Conservation (phyloP, 441 rosid genomes). For the Pelargonium fulgidum region DNA sequence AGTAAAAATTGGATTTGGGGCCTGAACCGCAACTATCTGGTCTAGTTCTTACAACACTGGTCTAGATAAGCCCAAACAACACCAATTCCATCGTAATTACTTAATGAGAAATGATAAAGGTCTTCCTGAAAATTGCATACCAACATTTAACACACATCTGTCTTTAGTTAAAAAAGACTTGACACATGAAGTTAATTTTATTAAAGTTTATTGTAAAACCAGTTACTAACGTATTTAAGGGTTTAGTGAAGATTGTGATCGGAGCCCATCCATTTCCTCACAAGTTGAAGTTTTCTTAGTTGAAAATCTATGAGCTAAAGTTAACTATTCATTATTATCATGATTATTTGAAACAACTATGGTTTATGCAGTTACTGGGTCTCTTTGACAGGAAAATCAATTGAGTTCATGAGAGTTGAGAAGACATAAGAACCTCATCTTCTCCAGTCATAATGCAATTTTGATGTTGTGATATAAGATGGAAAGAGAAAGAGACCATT, state of each 20-base stretch:
- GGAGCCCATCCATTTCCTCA: not conserved
- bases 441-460: constrained; percentile 1
- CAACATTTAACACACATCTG: not conserved
- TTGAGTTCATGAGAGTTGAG: constrained; percentile 2
- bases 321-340: not conserved
- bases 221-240: not conserved
- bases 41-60: not conserved
- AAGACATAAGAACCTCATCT: constrained; percentile 2
- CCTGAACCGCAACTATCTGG: constrained; percentile 1
- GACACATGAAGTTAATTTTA: not conserved
- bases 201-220: not conserved
- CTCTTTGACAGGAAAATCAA: not conserved
- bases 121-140: not conserved
- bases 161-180: not conserved
- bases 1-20: not conserved
- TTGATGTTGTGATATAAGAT: constrained; percentile 8
- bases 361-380: not conserved
- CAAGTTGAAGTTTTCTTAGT: not conserved
- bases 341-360: constrained; percentile 9
- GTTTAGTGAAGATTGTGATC: not conserved
- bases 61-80: constrained; percentile 3
- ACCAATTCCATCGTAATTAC: not conserved
- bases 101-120: not conserved
- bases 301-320: not conserved
- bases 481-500: not conserved